Conservation (phyloP, 257 asterid species). For the Rauvolfia tetraphylla region DNA sequence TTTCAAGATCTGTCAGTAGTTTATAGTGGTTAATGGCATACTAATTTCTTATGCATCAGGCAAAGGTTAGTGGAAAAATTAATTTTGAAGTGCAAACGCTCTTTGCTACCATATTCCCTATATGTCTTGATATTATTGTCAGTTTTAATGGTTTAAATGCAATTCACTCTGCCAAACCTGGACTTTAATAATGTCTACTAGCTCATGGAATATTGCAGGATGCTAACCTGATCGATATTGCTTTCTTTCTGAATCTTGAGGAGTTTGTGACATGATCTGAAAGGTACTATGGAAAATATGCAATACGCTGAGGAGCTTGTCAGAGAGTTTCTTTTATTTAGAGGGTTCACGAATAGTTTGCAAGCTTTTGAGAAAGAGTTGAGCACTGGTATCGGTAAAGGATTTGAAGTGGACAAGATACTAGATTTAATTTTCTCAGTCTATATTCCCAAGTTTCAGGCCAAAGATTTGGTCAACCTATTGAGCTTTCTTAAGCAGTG, state of each 20-base stretch:
- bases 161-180: background rate
- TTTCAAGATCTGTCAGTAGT: background rate
- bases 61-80: conserved; percentile 4
- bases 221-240: background rate
- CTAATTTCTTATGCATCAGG: background rate
- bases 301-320: conserved; percentile 81
- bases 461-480: conserved; percentile 60
- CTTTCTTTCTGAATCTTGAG: background rate
- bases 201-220: background rate
- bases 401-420: conserved; percentile 80
- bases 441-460: conserved; percentile 75
- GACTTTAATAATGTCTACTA: background rate
- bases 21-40: background rate
- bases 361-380: conserved; percentile 79
- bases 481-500: conserved; percentile 66
- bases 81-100: background rate
- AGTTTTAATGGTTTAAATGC: background rate
- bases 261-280: conserved; percentile 1
- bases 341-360: conserved; percentile 82
- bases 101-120: background rate
- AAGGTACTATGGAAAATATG: conserved; percentile 61
- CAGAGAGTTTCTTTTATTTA: conserved; percentile 74
- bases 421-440: conserved; percentile 72
- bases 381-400: conserved; percentile 77
- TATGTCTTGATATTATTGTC: background rate